Base-by-base conservation (phyloP, 371 early-diverging fungal genomes). In the Apophysomyces ossiformis region DNA sequence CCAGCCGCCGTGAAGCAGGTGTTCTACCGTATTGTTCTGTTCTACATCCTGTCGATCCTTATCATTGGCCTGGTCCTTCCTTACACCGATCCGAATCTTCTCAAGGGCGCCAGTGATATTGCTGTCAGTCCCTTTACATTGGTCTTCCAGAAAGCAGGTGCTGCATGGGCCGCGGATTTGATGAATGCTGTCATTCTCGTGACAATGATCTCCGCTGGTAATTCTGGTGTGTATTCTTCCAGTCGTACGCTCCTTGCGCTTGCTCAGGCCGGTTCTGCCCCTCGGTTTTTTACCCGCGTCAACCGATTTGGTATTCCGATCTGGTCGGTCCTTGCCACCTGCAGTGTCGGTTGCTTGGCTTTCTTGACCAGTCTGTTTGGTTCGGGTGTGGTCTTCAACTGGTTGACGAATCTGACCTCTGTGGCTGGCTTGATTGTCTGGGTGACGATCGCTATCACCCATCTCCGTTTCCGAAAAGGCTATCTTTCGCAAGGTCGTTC, bases 391-490 rank as follows among this genome's bases (percentile, higher is more conserved):
- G 90, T 93, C 3, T 96, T 92, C 71, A 83, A 73, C 60, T 93
- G 92, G 88, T 76, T 94, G 37, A 75, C 91, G 57, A 83, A 81
- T 66, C 65, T 95, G 18, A 84, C 92, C 4, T 89, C 91, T 1
- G 80, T 91, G 12, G 89, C 96, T 3, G 93, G 94, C 54, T 85
- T 95, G 58, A 84, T 93, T 45, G 88, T 92, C 41, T 96, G 96
- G 54, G 66, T 93, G 26, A 82, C 87, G 54, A 95, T 95, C 66
- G 82, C 87, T 6, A 69, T 90, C 45, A 90, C 90, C 8, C 95
- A 95, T 69, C 75, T 89, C 64, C 91, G 95, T 13, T 95, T 95
- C 89, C 91, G 95, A 36, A 83, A 83, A n/a, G 95, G 95, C 7
- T 89, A 82, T 58, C 59, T 81, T 13, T 81, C 85, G 9, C 96